Conservation (phyloP, 306 rosid genomes). For the Fragaria ananassa region DNA sequence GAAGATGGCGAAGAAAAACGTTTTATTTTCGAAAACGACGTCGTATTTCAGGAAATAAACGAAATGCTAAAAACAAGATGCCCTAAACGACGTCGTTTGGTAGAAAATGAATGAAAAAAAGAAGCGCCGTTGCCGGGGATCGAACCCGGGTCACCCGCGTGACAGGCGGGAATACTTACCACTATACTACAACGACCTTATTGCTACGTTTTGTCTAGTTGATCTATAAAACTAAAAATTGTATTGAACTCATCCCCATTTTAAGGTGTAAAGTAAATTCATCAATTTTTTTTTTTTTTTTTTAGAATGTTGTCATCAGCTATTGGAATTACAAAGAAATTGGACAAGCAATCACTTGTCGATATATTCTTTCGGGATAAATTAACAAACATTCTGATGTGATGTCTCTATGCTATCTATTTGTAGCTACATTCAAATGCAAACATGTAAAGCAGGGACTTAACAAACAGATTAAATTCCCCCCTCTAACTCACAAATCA, state of each 20-base stretch:
- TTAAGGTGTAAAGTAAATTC: too few species aligned
- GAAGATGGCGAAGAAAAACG: neutral
- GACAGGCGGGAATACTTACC: conserved; percentile 45
- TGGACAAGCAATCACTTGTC: conserved; percentile 18
- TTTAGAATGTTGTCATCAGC: neutral
- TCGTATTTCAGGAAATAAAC: neutral
- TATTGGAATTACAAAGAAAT: neutral
- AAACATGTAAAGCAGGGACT: conserved; percentile 10
- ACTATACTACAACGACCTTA: conserved; percentile 40
- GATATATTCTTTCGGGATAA: conserved; percentile 9
- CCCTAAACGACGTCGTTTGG: neutral
- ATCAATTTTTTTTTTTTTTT: too few species aligned
- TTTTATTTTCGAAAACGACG: neutral
- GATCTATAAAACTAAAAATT: accelerated
- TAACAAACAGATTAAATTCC: conserved; percentile 27
- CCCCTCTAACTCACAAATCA: conserved; percentile 1
- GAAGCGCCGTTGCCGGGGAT: conserved; percentile 35
- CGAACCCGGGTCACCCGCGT: conserved; percentile 44
- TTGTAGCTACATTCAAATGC: conserved; percentile 20
- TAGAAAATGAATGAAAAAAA: too few species aligned
- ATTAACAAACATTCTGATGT: conserved; percentile 17
- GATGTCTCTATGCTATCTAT: conserved; percentile 11
- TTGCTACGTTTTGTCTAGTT: neutral
- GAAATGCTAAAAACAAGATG: too few species aligned
- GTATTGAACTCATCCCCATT: too few species aligned